Percentiles rank a stretch among this genome's conserved stretches.
Evolutionary conservation across 352 stramenopile species (phyloP).

Genomic region (Pythium dissimile): DNA sequence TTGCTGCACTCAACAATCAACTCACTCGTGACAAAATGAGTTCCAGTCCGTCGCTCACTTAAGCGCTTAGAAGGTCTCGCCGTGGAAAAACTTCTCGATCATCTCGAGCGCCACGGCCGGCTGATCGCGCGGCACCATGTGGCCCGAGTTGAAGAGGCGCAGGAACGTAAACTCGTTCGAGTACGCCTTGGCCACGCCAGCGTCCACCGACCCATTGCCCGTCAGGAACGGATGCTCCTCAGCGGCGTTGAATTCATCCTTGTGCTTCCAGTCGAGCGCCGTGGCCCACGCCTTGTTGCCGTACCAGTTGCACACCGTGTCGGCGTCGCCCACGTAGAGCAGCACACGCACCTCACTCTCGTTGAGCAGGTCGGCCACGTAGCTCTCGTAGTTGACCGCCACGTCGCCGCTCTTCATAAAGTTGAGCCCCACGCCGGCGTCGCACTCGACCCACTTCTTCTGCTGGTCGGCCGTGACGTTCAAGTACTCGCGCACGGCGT

Average conservation of each 20-base stretch:
- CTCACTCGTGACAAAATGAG: too few species aligned
- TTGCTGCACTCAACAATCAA: not conserved
- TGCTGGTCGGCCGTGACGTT: not conserved
- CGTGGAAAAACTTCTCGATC: slow-evolving; percentile 39
- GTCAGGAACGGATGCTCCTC: slow-evolving; percentile 6
- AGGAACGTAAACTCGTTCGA: slow-evolving; percentile 32
- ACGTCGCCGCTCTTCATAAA: slow-evolving; percentile 77
- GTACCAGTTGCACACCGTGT: slow-evolving; percentile 95
- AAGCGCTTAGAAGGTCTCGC: not conserved
- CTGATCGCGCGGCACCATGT: slow-evolving; percentile 50
- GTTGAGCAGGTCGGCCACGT: slow-evolving; percentile 71
- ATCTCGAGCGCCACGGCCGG: slow-evolving; percentile 43
- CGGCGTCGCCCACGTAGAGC: slow-evolving; percentile 64
- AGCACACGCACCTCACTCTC: slow-evolving; percentile 46
- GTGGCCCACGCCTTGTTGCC: slow-evolving; percentile 67
- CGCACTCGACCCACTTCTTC: slow-evolving; percentile 3
- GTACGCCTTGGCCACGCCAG: slow-evolving; percentile 5
- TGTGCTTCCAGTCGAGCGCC: slow-evolving; percentile 81
- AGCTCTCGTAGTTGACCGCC: slow-evolving; percentile 82
- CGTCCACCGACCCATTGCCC: not conserved
- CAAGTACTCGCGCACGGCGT: not conserved
- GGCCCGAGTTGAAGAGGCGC: slow-evolving; percentile 40
- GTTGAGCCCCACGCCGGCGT: slow-evolving; percentile 67
- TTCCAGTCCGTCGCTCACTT: not conserved
- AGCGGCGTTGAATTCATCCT: slow-evolving; percentile 62